Evolutionary conservation across 164 flowering plant species (phyloP).

Genomic region (Magnolia changhungtana): DNA sequence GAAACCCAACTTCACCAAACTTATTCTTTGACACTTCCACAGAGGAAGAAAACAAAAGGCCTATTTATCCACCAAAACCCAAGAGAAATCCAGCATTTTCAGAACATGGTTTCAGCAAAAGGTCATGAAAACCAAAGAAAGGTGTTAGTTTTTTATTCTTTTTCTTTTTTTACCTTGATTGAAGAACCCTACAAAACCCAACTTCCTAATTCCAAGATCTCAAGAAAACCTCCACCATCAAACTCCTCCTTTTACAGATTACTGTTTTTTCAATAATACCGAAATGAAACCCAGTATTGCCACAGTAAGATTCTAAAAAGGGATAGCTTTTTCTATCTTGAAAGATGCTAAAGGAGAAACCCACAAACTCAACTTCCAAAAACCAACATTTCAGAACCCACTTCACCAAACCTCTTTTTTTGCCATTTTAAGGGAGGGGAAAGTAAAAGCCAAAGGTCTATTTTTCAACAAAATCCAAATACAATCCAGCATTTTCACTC

Average conservation of each 20-base stretch:
- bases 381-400: background rate
- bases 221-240: background rate
- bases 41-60: background rate
- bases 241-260: background rate
- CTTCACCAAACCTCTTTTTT: background rate
- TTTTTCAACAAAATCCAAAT: background rate
- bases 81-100: too few relatives aligned
- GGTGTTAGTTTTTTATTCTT: too few relatives aligned
- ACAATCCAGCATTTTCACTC: slow-evolving; percentile 3
- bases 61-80: too few relatives aligned
- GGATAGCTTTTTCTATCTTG: background rate
- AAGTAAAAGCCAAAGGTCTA: background rate
- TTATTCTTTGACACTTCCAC: background rate
- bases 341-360: background rate
- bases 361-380: background rate
- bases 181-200: background rate
- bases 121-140: too few relatives aligned
- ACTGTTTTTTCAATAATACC: background rate
- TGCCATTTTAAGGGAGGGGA: background rate
- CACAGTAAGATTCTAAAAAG: background rate
- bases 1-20: background rate
- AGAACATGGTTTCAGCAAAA: too few relatives aligned
- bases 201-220: background rate
- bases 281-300: background rate
- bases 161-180: background rate